Conservation (phyloP, 495 filamentous ascomycete species). For the Penicillium maclennaniae region DNA sequence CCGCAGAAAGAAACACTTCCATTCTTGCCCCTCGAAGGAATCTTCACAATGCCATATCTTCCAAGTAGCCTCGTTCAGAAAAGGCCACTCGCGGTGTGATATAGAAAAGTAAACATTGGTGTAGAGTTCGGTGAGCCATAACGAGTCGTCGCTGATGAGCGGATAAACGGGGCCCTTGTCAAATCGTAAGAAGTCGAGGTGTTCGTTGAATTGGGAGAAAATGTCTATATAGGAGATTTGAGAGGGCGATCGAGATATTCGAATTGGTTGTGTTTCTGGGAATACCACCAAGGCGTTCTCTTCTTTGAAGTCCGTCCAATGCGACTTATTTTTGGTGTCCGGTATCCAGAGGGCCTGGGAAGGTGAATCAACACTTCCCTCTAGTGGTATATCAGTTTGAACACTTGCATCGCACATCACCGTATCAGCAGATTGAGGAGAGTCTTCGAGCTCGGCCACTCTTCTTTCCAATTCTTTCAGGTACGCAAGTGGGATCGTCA, state of each 20-base stretch:
- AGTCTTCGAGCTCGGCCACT: conserved; percentile 24
- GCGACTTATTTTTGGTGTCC: background rate
- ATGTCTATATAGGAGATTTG: conserved; percentile 6
- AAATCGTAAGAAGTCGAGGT: conserved; percentile 16
- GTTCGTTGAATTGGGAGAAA: conserved; percentile 7
- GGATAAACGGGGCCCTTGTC: conserved; percentile 12
- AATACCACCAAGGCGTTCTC: conserved; percentile 10
- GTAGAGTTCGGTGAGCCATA: conserved; percentile 29
- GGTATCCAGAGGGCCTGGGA: background rate
- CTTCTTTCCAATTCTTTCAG: conserved; percentile 26
- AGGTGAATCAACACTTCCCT: background rate
- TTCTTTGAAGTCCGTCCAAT: background rate
- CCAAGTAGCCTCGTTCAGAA: conserved; percentile 26
- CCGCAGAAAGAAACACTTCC: conserved; percentile 27
- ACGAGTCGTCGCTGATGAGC: conserved; percentile 8
- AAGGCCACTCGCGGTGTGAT: conserved; percentile 34
- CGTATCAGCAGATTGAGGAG: background rate
- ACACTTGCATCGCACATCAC: conserved; percentile 26
- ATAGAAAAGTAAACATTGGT: conserved; percentile 32
- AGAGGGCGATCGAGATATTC: conserved; percentile 2
- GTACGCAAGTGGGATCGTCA: conserved; percentile 33
- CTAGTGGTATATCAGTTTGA: conserved; percentile 22
- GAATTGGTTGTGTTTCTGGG: conserved; percentile 1
- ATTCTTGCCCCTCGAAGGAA: conserved; percentile 15
- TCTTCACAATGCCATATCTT: conserved; percentile 24